A percentile compares a stretch with the other conserved stretches of the same genome.
Conservation (phyloP, 768 basidiomycete genomes). For the Boletus rubescentipes region DNA sequence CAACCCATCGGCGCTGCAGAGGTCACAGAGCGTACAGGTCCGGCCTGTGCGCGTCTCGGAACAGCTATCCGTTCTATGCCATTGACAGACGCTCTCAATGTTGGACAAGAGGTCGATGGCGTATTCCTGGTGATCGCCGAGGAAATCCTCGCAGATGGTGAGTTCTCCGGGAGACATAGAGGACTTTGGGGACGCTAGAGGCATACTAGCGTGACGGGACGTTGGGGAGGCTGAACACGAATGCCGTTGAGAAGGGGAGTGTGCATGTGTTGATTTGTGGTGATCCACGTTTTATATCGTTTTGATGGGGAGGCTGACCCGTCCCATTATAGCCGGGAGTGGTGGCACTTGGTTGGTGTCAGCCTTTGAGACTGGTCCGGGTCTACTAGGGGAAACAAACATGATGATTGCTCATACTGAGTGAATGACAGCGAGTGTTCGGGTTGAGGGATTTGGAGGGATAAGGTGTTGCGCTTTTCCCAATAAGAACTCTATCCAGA, state of each 20-base stretch:
- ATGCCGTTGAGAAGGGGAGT: neutral
- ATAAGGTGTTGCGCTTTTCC: no score
- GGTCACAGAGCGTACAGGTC: constrained; percentile 13
- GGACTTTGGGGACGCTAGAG: neutral
- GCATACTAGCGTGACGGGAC: neutral
- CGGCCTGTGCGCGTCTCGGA: neutral
- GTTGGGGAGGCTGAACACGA: neutral
- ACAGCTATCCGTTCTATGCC: constrained; percentile 3
- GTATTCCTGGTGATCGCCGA: constrained; percentile 9
- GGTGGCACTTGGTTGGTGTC: neutral
- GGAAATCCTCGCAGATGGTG: constrained; percentile 12
- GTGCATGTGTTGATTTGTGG: neutral
- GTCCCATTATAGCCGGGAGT: no score
- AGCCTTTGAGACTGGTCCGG: neutral
- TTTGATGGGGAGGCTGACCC: constrained; percentile 11
- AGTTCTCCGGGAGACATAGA: constrained; percentile 17
- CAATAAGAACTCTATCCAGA: no score
- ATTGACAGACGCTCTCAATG: constrained; percentile 1
- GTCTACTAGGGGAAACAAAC: no score
- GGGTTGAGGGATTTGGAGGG: no score
- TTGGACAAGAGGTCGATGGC: constrained; percentile 10
- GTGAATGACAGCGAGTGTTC: no score
- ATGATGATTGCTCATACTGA: no score
- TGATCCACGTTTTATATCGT: neutral
- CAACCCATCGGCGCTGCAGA: constrained; percentile 8